A percentile compares a stretch with the other conserved stretches of the same genome.
Evolutionary conservation across 495 filamentous ascomycete species (phyloP).

Genomic region (Penicillium silybi): DNA sequence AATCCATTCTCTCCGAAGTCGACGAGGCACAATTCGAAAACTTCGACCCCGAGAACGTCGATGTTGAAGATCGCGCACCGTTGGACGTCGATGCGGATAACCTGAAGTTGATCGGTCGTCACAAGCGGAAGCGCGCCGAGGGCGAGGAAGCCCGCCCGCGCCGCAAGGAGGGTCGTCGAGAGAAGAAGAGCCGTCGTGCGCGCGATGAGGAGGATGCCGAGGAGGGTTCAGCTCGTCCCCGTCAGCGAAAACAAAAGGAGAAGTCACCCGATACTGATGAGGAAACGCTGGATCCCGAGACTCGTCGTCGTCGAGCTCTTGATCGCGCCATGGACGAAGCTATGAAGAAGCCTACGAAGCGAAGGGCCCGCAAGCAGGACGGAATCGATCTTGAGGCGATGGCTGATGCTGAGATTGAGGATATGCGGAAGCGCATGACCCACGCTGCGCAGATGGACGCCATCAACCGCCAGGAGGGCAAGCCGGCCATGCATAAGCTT

Average conservation of each 20-base stretch:
- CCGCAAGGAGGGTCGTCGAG: slow-evolving; percentile 72
- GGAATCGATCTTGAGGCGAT: slow-evolving; percentile 87
- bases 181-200: slow-evolving; percentile 67
- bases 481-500: slow-evolving; percentile 87
- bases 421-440: slow-evolving; percentile 87
- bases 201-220: slow-evolving; percentile 50
- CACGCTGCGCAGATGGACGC: slow-evolving; percentile 85
- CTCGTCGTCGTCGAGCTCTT: slow-evolving; percentile 66
- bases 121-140: slow-evolving; percentile 78
- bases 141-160: slow-evolving; percentile 53
- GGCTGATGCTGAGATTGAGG: slow-evolving; percentile 84
- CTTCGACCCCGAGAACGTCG: slow-evolving; percentile 75
- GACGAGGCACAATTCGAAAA: slow-evolving; percentile 92
- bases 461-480: slow-evolving; percentile 65
- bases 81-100: slow-evolving; percentile 87
- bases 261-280: slow-evolving; percentile 57
- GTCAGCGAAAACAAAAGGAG: slow-evolving; percentile 45
- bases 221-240: slow-evolving; percentile 53
- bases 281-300: slow-evolving; percentile 54
- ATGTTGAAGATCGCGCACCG: slow-evolving; percentile 69
- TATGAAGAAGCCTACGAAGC: slow-evolving; percentile 72
- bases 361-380: slow-evolving; percentile 74
- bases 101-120: slow-evolving; percentile 64
- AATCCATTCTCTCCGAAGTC: slow-evolving; percentile 88
- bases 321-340: slow-evolving; percentile 85